Evolutionary conservation across 306 rosid species (phyloP).

Genomic region (Boehmeria nivea): DNA sequence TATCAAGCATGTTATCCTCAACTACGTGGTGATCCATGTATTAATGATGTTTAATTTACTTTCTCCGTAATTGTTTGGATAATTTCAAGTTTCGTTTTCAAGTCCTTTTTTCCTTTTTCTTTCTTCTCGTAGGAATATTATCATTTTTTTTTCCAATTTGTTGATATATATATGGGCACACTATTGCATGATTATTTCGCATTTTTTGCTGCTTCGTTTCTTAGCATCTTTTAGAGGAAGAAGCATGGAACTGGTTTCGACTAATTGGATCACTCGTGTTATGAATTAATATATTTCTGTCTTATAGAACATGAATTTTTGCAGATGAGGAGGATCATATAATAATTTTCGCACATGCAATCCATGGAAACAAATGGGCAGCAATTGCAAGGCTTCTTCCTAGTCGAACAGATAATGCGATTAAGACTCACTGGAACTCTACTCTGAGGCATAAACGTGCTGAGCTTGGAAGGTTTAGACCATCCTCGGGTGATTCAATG

Average conservation of each 20-base stretch:
- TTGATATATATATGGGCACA: too few species aligned
- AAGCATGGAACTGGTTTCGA: neutral
- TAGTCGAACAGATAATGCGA: constrained; percentile 76
- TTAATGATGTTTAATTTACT: too few species aligned
- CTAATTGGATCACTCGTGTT: neutral
- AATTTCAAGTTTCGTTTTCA: too few species aligned
- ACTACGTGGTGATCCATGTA: too few species aligned
- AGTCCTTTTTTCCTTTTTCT: too few species aligned
- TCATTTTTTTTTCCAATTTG: too few species aligned
- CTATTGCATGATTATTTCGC: too few species aligned
- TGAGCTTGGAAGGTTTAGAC: constrained; percentile 29
- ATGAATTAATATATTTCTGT: neutral
- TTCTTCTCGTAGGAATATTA: too few species aligned
- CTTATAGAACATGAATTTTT: constrained; percentile 19
- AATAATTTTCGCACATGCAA: constrained; percentile 60
- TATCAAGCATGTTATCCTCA: too few species aligned
- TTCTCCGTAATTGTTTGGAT: too few species aligned
- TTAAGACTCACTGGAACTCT: constrained; percentile 83
- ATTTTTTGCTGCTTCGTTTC: too few species aligned
- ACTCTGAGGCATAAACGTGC: constrained; percentile 54
- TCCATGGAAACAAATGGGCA: constrained; percentile 82
- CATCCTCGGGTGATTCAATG: constrained; percentile 15
- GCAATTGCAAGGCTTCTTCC: constrained; percentile 72
- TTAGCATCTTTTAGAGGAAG: too few species aligned
- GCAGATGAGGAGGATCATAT: constrained; percentile 67